Conservation (phyloP, 2,329 filamentous ascomycete species). For the Ascochyta pisi region DNA sequence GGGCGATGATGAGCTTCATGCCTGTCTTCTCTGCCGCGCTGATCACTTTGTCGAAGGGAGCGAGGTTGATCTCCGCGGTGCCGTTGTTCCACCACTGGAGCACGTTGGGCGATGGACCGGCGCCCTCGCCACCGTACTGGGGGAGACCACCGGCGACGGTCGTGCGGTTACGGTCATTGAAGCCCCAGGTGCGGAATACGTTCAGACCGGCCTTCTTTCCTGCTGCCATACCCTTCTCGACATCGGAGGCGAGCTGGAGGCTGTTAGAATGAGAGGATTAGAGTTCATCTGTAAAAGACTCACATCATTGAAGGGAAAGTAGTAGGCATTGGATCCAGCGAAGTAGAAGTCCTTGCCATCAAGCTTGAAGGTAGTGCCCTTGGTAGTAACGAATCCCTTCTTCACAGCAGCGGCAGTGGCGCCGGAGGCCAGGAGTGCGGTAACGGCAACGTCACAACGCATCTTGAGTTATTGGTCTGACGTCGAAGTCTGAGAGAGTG, state of each 20-base stretch:
- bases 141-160: constrained; percentile 55
- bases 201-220: constrained; percentile 58
- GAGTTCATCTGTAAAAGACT: background rate
- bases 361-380: constrained; percentile 60
- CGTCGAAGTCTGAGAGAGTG: background rate
- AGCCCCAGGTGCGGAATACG: constrained; percentile 65
- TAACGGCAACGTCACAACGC: constrained; percentile 21
- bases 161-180: constrained; percentile 64
- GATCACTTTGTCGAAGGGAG: constrained; percentile 61
- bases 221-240: constrained; percentile 55
- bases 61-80: constrained; percentile 53
- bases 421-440: constrained; percentile 26
- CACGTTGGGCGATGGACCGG: constrained; percentile 54
- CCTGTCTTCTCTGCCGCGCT: constrained; percentile 57
- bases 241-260: constrained; percentile 55
- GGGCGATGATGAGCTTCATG: constrained; percentile 61
- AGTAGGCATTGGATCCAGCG: constrained; percentile 65
- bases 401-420: constrained; percentile 26
- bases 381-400: constrained; percentile 58
- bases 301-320: constrained; percentile 63
- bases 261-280: background rate
- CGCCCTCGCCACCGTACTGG: constrained; percentile 60
- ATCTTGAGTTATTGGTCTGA: constrained; percentile 11
- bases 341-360: constrained; percentile 64
- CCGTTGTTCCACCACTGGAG: constrained; percentile 58